phyloP scores from a whole-genome alignment of 805 yeast species.

The Metschnikowia lunata region DNA sequence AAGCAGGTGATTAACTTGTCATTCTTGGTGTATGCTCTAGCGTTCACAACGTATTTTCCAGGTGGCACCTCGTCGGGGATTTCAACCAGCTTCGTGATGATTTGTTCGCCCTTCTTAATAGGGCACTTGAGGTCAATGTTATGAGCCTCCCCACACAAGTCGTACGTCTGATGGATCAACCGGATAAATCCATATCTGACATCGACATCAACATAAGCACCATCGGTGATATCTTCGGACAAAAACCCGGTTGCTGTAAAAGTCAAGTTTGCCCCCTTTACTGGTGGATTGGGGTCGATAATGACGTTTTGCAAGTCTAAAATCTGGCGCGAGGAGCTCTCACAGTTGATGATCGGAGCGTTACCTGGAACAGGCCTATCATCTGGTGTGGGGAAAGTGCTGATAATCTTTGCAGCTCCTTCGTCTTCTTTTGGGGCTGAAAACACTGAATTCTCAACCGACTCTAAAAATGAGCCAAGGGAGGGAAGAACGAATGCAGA shows the following conservation, averaged over 20 bases:
- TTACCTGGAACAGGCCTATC: constrained; percentile 83
- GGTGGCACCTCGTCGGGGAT: constrained; percentile 94
- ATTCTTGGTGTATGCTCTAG: constrained; percentile 83
- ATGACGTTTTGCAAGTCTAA: constrained; percentile 55
- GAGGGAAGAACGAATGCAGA: constrained; percentile 14
- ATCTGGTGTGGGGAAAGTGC: constrained; percentile 21
- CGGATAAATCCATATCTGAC: constrained; percentile 91
- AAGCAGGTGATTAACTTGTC: constrained; percentile 83
- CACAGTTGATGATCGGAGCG: constrained; percentile 81
- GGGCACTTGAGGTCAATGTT: constrained; percentile 89
- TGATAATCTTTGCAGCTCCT: constrained; percentile 6
- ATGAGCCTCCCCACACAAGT: constrained; percentile 81
- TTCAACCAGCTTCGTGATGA: constrained; percentile 66
- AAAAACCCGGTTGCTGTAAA: constrained; percentile 71
- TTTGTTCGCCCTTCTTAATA: constrained; percentile 61
- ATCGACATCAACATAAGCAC: constrained; percentile 92
- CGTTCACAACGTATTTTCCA: constrained; percentile 81
- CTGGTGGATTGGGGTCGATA: constrained; percentile 84
- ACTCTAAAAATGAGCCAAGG: constrained; percentile 11
- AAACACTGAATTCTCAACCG: constrained; percentile 7
- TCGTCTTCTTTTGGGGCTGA: constrained; percentile 1
- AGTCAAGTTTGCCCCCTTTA: constrained; percentile 77
- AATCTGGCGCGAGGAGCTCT: constrained; percentile 56
- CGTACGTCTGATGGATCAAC: constrained; percentile 83
- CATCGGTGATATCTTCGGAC: constrained; percentile 56